Evolutionary conservation across 306 rosid genomes (phyloP).

Genomic region (Prunus kanzakura): DNA sequence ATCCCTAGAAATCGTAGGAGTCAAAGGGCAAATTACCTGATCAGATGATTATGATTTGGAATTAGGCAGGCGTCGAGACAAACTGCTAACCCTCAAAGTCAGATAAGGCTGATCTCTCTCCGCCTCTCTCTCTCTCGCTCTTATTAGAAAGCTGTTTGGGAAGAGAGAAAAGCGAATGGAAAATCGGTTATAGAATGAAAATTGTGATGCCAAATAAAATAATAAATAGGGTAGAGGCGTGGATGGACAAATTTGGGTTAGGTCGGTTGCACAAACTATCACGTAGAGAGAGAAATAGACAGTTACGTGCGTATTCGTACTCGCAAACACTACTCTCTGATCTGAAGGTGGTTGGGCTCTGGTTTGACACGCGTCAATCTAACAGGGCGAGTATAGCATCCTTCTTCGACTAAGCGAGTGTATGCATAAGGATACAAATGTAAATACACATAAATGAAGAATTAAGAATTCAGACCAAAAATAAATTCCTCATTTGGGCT

Average conservation of each 20-base stretch:
- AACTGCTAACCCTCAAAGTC: conserved; percentile 34
- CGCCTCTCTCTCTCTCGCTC: conserved; percentile 18
- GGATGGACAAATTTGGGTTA: neutral
- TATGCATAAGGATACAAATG: neutral
- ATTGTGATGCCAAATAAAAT: neutral
- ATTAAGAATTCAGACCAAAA: no score
- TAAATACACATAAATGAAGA: neutral
- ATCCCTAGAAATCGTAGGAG: neutral
- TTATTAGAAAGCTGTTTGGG: conserved; percentile 15
- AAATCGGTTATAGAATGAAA: neutral
- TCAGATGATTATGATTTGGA: conserved; percentile 39
- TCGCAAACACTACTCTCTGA: neutral
- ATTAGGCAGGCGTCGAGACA: neutral
- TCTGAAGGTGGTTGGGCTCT: no score
- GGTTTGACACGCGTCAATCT: neutral
- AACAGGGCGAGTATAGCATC: neutral
- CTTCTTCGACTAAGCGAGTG: neutral
- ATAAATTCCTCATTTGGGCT: neutral
- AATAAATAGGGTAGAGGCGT: neutral
- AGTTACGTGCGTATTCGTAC: neutral
- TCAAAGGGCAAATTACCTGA: conserved; percentile 39
- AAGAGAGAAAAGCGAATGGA: conserved; percentile 11
- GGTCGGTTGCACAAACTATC: conserved; percentile 1
- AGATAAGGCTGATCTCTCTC: conserved; percentile 34
- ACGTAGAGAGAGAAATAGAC: neutral